Conservation (phyloP, 2,329 filamentous ascomycete genomes). For the Fusarium mexicanum region DNA sequence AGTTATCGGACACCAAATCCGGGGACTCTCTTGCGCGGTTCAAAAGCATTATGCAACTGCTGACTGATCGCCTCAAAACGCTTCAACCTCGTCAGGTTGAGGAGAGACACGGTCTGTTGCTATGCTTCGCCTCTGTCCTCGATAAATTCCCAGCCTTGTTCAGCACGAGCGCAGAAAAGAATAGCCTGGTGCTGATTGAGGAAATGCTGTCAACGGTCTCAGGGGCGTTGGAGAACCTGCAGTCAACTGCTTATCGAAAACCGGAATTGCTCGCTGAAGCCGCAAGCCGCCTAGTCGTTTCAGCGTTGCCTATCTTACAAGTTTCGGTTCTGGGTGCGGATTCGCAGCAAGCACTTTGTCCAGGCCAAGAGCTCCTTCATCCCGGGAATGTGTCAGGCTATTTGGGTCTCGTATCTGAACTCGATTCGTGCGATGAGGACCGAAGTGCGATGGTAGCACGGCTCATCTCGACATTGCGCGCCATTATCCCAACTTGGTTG, state of each 20-base stretch:
- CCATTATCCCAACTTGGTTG: constrained; percentile 58
- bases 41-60: constrained; percentile 50
- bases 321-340: constrained; percentile 40
- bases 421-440: constrained; percentile 25
- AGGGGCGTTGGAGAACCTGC: constrained; percentile 54
- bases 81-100: constrained; percentile 69
- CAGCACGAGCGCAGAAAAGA: constrained; percentile 2
- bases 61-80: constrained; percentile 56
- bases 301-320: constrained; percentile 60
- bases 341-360: constrained; percentile 9
- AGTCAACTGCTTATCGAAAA: constrained; percentile 60
- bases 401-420: constrained; percentile 28
- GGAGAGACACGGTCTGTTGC: constrained; percentile 73
- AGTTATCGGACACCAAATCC: constrained; percentile 46
- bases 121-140: constrained; percentile 68
- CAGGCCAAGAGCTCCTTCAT: constrained; percentile 42
- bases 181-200: constrained; percentile 40
- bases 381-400: constrained; percentile 32
- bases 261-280: constrained; percentile 74
- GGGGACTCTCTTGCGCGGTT: constrained; percentile 42
- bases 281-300: constrained; percentile 65
- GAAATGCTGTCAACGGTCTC: constrained; percentile 44
- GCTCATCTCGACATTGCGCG: constrained; percentile 43
- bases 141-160: constrained; percentile 55
- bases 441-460: constrained; percentile 14